A percentile compares a stretch with the other conserved stretches of the same genome.
phyloP scores from a whole-genome alignment of 768 basidiomycete genomes.

The Rhizopogon vesiculosus region DNA sequence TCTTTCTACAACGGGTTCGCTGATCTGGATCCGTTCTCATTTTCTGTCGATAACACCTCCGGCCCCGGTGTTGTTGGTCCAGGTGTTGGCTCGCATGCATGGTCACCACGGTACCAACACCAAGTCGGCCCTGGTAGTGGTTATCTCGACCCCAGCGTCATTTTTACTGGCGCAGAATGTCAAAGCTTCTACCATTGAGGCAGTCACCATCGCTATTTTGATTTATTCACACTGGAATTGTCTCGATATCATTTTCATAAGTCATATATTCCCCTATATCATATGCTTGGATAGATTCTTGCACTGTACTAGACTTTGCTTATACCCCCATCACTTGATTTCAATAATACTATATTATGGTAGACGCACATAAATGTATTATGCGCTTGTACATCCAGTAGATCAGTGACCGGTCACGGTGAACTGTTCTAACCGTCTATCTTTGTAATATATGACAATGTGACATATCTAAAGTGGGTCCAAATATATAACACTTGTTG shows the following conservation, averaged over 20 bases:
- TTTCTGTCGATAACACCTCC: slow-evolving; percentile 25
- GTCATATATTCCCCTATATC: neutral
- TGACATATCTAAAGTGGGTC: neutral
- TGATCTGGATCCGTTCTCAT: slow-evolving; percentile 51
- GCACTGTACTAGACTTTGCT: neutral
- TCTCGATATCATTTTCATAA: neutral
- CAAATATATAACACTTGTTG: neutral
- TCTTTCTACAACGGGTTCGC: slow-evolving; percentile 36
- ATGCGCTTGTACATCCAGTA: neutral
- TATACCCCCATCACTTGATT: neutral
- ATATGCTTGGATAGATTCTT: neutral
- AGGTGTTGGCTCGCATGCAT: slow-evolving; percentile 9
- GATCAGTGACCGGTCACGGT: too few species aligned
- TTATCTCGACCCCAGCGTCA: slow-evolving; percentile 24
- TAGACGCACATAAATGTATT: neutral
- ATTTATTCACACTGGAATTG: neutral
- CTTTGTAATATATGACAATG: too few species aligned
- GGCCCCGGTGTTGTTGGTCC: slow-evolving; percentile 12
- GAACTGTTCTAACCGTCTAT: too few species aligned
- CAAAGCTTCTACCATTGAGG: slow-evolving; percentile 25
- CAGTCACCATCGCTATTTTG: neutral
- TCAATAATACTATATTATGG: neutral
- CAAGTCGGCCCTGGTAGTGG: slow-evolving; percentile 21
- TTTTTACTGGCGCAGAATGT: slow-evolving; percentile 31
- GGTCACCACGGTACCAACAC: slow-evolving; percentile 27